Percentiles rank a stretch among this genome's conserved stretches.
phyloP scores from a whole-genome alignment of 441 rosid species.

The Pelargonium fulgidum region DNA sequence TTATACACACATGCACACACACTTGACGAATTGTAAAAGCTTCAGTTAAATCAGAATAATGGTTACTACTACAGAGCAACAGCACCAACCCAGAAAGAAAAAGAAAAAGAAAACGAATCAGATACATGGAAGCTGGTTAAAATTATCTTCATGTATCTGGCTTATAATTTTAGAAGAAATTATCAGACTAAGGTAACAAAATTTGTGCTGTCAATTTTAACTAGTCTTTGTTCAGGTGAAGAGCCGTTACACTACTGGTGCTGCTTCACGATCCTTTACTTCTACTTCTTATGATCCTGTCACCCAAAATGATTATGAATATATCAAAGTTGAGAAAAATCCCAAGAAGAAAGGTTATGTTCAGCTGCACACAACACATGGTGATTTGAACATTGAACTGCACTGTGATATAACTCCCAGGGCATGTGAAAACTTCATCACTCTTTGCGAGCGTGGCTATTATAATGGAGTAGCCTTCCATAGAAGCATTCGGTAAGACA shows the following conservation, averaged over 20 bases:
- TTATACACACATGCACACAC: background rate
- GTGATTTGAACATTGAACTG: slow-evolving; percentile 88
- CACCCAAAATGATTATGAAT: slow-evolving; percentile 75
- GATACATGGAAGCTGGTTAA: background rate
- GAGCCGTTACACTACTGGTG: slow-evolving; percentile 79
- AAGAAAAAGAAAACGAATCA: background rate
- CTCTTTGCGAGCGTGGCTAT: slow-evolving; percentile 82
- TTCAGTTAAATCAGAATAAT: background rate
- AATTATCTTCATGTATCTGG: slow-evolving; percentile 2
- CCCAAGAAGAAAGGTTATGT: slow-evolving; percentile 94
- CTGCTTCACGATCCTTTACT: slow-evolving; percentile 94
- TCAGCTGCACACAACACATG: slow-evolving; percentile 80
- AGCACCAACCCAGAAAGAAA: background rate
- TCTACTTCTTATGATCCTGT: slow-evolving; percentile 87
- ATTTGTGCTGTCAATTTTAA: slow-evolving; percentile 23
- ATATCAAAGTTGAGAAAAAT: slow-evolving; percentile 81
- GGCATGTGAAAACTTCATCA: slow-evolving; percentile 82
- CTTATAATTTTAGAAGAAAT: background rate
- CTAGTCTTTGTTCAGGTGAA: slow-evolving; percentile 51
- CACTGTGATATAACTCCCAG: slow-evolving; percentile 91
- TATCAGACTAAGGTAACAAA: background rate
- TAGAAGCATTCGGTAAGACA: slow-evolving; percentile 60
- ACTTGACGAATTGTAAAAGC: slow-evolving; percentile 3
- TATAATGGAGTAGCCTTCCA: slow-evolving; percentile 77
- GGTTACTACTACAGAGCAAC: background rate